Percentiles rank a stretch among this genome's conserved stretches.
phyloP scores from a whole-genome alignment of 116 monocot genomes.

The Trichopus zeylanicus region DNA sequence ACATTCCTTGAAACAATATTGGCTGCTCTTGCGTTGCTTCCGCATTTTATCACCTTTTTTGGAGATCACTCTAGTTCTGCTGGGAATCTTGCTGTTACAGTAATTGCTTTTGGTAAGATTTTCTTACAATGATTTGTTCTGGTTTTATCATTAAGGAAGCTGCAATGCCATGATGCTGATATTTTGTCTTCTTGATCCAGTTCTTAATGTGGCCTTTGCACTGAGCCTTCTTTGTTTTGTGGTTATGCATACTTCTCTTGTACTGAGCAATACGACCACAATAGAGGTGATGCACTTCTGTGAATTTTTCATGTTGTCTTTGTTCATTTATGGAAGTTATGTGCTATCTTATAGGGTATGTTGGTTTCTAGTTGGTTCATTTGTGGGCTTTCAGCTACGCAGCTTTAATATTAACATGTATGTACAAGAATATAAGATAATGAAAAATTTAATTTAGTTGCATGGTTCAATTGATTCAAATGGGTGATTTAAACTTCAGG shows the following conservation, averaged over 20 bases:
- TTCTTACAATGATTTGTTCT: not conserved
- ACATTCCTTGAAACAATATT: conserved; percentile 76
- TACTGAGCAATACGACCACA: conserved; percentile 76
- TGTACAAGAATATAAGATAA: not conserved
- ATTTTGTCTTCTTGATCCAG: conserved; percentile 30
- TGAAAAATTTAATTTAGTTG: too few species aligned
- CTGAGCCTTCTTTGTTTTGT: conserved; percentile 85
- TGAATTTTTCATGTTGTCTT: not conserved
- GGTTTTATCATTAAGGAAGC: not conserved
- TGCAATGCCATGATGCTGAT: not conserved
- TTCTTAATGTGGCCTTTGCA: conserved; percentile 71
- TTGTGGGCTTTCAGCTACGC: not conserved
- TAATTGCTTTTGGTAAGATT: conserved; percentile 71
- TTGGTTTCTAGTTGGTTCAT: not conserved
- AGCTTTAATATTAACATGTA: too few species aligned
- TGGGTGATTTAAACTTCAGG: conserved; percentile 20
- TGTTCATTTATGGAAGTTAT: not conserved
- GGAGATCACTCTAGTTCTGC: conserved; percentile 58
- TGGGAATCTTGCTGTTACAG: conserved; percentile 53
- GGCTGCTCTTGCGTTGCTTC: conserved; percentile 58
- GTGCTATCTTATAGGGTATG: not conserved
- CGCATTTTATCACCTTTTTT: conserved; percentile 70
- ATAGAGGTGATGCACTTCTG: conserved; percentile 58
- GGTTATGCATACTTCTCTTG: conserved; percentile 62
- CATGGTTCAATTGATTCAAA: not conserved